phyloP scores from a whole-genome alignment of 169 alveolate genomes.

The Plasmodium reichenowi region DNA sequence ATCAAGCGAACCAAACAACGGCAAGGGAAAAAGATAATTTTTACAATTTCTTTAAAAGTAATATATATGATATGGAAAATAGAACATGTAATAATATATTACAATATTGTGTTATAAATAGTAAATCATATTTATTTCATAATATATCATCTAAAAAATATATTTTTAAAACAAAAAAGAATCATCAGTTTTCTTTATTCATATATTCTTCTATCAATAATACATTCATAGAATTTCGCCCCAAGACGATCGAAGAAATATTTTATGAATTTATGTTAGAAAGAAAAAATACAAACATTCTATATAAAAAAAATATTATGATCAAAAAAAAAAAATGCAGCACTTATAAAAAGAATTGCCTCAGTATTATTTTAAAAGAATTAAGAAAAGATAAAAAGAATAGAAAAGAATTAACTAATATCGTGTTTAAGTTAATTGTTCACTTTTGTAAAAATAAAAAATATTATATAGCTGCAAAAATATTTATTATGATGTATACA shows the following conservation, averaged over 20 bases:
- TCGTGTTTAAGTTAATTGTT: slow-evolving; percentile 12
- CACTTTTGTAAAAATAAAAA: slow-evolving; percentile 20
- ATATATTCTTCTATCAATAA: slow-evolving; percentile 16
- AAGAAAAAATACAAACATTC: background rate
- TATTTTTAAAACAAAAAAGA: background rate
- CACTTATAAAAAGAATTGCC: slow-evolving; percentile 1
- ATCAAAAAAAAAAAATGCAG: no score
- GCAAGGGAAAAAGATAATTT: no score
- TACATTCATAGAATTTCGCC: slow-evolving; percentile 26
- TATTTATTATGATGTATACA: slow-evolving; percentile 32
- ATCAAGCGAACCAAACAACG: no score
- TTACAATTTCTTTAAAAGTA: no score
- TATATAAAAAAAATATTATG: no score
- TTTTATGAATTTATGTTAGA: slow-evolving; percentile 16
- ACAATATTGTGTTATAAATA: no score
- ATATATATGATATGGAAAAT: no score
- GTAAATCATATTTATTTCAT: no score
- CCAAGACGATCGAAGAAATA: slow-evolving; percentile 8
- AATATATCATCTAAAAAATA: background rate
- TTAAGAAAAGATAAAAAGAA: slow-evolving; percentile 19
- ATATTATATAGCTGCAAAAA: slow-evolving; percentile 49
- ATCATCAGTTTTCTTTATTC: slow-evolving; percentile 1
- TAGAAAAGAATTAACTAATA: slow-evolving; percentile 33
- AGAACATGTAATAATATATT: no score
- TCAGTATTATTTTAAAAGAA: slow-evolving; percentile 3